phyloP scores from a whole-genome alignment of 495 filamentous ascomycete genomes.

The Penicillium riverlandense region DNA sequence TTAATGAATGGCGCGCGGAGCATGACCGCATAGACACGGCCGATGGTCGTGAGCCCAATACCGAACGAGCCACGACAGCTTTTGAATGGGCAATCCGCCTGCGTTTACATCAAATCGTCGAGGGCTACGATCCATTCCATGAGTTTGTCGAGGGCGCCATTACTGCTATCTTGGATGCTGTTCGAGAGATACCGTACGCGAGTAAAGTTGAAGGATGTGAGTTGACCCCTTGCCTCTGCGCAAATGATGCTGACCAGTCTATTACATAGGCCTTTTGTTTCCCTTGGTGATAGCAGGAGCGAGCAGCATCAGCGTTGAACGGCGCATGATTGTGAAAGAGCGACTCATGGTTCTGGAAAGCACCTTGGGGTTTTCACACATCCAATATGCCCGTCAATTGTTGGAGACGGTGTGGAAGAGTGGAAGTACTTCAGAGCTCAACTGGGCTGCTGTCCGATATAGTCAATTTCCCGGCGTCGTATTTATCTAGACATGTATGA shows the following conservation, averaged over 20 bases:
- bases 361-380: conserved; percentile 21
- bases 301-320: conserved; percentile 13
- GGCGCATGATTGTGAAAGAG: conserved; percentile 22
- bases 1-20: conserved; percentile 16
- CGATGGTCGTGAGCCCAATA: conserved; percentile 1
- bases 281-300: conserved; percentile 22
- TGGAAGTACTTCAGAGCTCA: conserved; percentile 2
- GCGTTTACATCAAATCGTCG: conserved; percentile 22
- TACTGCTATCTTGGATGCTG: conserved; percentile 8
- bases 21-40: conserved; percentile 1
- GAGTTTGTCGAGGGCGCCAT: conserved; percentile 13
- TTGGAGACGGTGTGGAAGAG: conserved; percentile 17
- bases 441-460: conserved; percentile 22
- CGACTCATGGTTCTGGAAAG: conserved; percentile 25
- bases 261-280: conserved; percentile 8
- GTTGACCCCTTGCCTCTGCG: too few relatives aligned
- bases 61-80: conserved; percentile 12
- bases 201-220: conserved; percentile 18
- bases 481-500: conserved; percentile 9
- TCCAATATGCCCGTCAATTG: conserved; percentile 15
- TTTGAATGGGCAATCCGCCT: conserved; percentile 25
- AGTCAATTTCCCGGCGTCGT: conserved; percentile 22
- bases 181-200: conserved; percentile 16
- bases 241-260: too few relatives aligned
- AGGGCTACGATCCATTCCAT: conserved; percentile 17